Conservation (phyloP, 1,284 basidiomycete genomes). For the Pseudomicrostroma phylloplanum region DNA sequence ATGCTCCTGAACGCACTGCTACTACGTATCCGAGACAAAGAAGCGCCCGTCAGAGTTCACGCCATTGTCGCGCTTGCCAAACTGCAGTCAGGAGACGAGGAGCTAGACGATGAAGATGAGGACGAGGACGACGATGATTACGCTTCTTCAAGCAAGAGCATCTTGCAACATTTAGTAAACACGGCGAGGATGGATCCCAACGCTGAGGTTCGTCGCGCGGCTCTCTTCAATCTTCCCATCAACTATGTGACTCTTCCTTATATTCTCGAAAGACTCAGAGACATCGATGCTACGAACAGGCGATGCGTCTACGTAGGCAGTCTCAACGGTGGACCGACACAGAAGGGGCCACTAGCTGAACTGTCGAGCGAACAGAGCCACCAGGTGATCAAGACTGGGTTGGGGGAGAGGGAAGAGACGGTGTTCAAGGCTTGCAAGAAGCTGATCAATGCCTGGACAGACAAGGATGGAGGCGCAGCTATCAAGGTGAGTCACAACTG, state of each 20-base stretch:
- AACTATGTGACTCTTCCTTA: conserved; percentile 59
- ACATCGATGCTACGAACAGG: conserved; percentile 74
- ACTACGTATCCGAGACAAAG: conserved; percentile 79
- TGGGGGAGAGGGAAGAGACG: conserved; percentile 78
- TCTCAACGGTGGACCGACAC: conserved; percentile 15
- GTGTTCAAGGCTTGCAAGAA: conserved; percentile 74
- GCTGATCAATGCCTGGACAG: conserved; percentile 41
- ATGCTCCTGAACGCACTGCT: conserved; percentile 65
- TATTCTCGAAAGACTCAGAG: conserved; percentile 74
- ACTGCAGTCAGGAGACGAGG: conserved; percentile 61
- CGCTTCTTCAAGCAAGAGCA: conserved; percentile 58
- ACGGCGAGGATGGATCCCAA: conserved; percentile 63
- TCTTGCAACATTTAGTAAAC: conserved; percentile 60
- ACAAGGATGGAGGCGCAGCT: conserved; percentile 27
- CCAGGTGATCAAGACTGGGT: conserved; percentile 58
- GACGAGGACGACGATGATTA: conserved; percentile 53
- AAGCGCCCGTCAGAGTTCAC: conserved; percentile 72
- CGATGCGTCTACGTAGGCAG: conserved; percentile 68
- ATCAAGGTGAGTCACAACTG: conserved; percentile 5
- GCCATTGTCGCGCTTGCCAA: conserved; percentile 79
- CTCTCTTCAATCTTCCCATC: conserved; percentile 71
- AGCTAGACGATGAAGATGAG: conserved; percentile 18
- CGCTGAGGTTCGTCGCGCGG: conserved; percentile 80
- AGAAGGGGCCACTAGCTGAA: not conserved
- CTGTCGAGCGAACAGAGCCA: conserved; percentile 10